Conservation (phyloP, 2,329 filamentous ascomycete genomes). For the Didymella arachidicola region DNA sequence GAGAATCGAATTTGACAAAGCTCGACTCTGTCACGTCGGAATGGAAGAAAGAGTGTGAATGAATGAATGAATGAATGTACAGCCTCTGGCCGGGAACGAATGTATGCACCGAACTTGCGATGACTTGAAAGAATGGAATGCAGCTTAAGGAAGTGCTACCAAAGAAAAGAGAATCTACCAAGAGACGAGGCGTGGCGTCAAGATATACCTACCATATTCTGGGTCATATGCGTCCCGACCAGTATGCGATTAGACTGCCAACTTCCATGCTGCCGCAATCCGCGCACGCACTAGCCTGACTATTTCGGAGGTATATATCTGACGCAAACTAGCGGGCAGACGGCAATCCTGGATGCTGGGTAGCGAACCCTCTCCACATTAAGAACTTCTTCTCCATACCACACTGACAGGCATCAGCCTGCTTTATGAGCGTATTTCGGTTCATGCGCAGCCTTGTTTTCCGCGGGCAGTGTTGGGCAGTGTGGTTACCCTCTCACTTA, state of each 20-base stretch:
- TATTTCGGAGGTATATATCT: slow-evolving; percentile 20
- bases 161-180: slow-evolving; percentile 4
- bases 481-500: not conserved
- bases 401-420: slow-evolving; percentile 7
- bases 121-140: slow-evolving; percentile 17
- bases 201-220: slow-evolving; percentile 17
- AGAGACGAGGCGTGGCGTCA: slow-evolving; percentile 10
- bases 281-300: slow-evolving; percentile 20
- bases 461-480: not conserved
- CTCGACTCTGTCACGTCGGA: slow-evolving; percentile 16
- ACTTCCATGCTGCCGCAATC: slow-evolving; percentile 10
- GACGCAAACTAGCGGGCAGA: slow-evolving; percentile 17
- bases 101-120: slow-evolving; percentile 24
- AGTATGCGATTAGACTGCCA: slow-evolving; percentile 10
- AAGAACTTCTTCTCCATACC: not conserved
- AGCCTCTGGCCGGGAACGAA: slow-evolving; percentile 21
- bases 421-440: not conserved
- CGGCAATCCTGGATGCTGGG: slow-evolving; percentile 6
- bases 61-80: slow-evolving; percentile 19
- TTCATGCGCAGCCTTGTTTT: not conserved
- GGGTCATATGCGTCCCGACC: slow-evolving; percentile 2
- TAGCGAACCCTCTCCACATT: slow-evolving; percentile 6
- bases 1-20: slow-evolving; percentile 12
- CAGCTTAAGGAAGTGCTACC: slow-evolving; percentile 14
- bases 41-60: slow-evolving; percentile 7